Evolutionary conservation across 352 stramenopile species (phyloP).

Genomic region (Pythium coloratum): DNA sequence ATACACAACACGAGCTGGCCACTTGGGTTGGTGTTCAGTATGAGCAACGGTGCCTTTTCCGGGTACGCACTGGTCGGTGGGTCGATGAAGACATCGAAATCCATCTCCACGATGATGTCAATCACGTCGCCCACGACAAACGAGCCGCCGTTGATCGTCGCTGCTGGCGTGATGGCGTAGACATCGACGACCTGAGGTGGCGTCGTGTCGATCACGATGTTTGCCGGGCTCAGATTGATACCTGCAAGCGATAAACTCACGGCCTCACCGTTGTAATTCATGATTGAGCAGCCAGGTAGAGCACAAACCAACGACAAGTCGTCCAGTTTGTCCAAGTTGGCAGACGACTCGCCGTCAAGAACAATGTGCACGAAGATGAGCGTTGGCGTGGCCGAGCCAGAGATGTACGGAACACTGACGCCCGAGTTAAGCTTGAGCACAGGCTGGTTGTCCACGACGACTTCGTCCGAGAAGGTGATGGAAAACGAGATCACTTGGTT

Average conservation of each 20-base stretch:
- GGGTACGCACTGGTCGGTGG: constrained; percentile 66
- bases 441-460: constrained; percentile 52
- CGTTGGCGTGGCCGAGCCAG: constrained; percentile 42
- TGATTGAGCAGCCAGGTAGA: constrained; percentile 43
- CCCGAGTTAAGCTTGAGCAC: constrained; percentile 65
- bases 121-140: constrained; percentile 84
- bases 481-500: constrained; percentile 75
- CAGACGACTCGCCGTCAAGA: constrained; percentile 37
- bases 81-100: constrained; percentile 72
- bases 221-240: constrained; percentile 41
- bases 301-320: constrained; percentile 51
- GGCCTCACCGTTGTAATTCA: constrained; percentile 66
- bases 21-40: constrained; percentile 52
- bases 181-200: constrained; percentile 60
- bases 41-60: constrained; percentile 67
- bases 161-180: constrained; percentile 52
- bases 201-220: constrained; percentile 63
- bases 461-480: constrained; percentile 75
- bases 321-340: constrained; percentile 58
- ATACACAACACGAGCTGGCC: constrained; percentile 57
- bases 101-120: constrained; percentile 79
- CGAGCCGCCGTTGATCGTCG: constrained; percentile 52
- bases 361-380: constrained; percentile 81
- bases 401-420: constrained; percentile 54
- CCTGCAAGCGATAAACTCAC: constrained; percentile 39